phyloP scores from a whole-genome alignment of 768 basidiomycete genomes.

The Pulveroboletus sp. region DNA sequence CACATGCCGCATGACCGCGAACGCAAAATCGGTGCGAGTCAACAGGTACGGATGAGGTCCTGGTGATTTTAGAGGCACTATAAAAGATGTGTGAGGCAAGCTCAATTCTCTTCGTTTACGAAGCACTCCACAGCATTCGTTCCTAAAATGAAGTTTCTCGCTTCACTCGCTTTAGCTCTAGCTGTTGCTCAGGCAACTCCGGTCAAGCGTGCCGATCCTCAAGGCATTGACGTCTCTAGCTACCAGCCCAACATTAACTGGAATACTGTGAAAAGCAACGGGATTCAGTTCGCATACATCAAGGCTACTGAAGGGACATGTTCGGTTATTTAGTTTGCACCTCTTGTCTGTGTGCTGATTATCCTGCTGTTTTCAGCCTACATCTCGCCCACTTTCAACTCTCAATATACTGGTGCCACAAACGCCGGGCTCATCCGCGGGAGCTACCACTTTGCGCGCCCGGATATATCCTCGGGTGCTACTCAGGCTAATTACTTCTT shows the following conservation, averaged over 20 bases:
- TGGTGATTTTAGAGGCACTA: not conserved
- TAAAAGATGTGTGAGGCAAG: slow-evolving; percentile 8
- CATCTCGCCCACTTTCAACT: slow-evolving; percentile 31
- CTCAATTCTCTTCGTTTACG: not conserved
- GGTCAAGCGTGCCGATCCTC: slow-evolving; percentile 34
- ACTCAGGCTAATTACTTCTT: slow-evolving; percentile 58
- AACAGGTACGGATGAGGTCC: not conserved
- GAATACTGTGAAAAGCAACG: slow-evolving; percentile 46
- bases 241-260: slow-evolving; percentile 49
- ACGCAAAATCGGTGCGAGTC: not conserved
- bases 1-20: slow-evolving; percentile 14
- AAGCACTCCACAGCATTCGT: not conserved
- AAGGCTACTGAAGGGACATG: slow-evolving; percentile 65
- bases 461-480: slow-evolving; percentile 49
- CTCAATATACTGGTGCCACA: slow-evolving; percentile 54
- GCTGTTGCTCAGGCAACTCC: slow-evolving; percentile 14
- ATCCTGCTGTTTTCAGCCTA: slow-evolving; percentile 14
- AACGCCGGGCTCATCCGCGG: slow-evolving; percentile 55
- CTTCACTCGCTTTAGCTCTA: slow-evolving; percentile 12
- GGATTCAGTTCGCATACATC: slow-evolving; percentile 55
- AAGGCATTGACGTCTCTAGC: slow-evolving; percentile 54
- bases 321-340: slow-evolving; percentile 19
- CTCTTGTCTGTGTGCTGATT: not conserved
- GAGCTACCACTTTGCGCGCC: slow-evolving; percentile 57
- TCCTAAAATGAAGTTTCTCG: slow-evolving; percentile 19